Percentiles rank a stretch among this genome's conserved stretches.
phyloP scores from a whole-genome alignment of 2,329 filamentous ascomycete species.

The Dothidotthia symphoricarpi region DNA sequence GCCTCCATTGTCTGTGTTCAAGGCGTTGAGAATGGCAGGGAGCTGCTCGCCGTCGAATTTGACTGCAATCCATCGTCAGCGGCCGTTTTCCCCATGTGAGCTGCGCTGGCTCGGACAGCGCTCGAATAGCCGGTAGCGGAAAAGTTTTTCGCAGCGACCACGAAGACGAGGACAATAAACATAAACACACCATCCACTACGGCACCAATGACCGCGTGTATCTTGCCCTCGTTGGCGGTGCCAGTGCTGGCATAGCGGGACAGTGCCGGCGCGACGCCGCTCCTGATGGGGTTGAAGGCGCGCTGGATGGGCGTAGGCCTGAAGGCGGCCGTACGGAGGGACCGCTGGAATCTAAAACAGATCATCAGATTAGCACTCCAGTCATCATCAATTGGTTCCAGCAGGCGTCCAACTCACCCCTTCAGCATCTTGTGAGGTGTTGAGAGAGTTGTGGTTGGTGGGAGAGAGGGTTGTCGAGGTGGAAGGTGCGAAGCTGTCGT shows the following conservation, averaged over 20 bases:
- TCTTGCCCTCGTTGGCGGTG: slow-evolving; percentile 56
- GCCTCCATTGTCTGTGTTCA: slow-evolving; percentile 86
- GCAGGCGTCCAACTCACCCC: slow-evolving; percentile 49
- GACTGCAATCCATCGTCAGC: slow-evolving; percentile 59
- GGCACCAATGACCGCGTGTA: slow-evolving; percentile 87
- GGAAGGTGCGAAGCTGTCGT: too few species aligned
- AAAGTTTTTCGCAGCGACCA: slow-evolving; percentile 50
- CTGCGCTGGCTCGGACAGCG: slow-evolving; percentile 26
- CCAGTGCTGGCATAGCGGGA: slow-evolving; percentile 62
- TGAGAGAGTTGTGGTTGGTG: slow-evolving; percentile 34
- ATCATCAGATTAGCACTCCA: slow-evolving; percentile 42
- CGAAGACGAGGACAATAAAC: too few species aligned
- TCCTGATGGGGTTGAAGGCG: slow-evolving; percentile 57
- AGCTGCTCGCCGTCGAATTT: slow-evolving; percentile 96
- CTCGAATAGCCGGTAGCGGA: slow-evolving; percentile 16
- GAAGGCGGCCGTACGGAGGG: slow-evolving; percentile 53
- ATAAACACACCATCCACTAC: slow-evolving; percentile 79
- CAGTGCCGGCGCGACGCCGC: slow-evolving; percentile 57
- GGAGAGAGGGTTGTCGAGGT: slow-evolving; percentile 30
- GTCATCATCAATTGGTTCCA: slow-evolving; percentile 41
- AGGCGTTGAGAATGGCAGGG: slow-evolving; percentile 94
- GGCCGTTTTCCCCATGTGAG: slow-evolving; percentile 24
- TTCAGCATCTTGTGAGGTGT: slow-evolving; percentile 60
- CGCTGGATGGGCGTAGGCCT: slow-evolving; percentile 45
- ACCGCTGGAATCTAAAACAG: slow-evolving; percentile 37